Conservation (phyloP, 2,329 filamentous ascomycete species). For the Trichoderma sp. region DNA sequence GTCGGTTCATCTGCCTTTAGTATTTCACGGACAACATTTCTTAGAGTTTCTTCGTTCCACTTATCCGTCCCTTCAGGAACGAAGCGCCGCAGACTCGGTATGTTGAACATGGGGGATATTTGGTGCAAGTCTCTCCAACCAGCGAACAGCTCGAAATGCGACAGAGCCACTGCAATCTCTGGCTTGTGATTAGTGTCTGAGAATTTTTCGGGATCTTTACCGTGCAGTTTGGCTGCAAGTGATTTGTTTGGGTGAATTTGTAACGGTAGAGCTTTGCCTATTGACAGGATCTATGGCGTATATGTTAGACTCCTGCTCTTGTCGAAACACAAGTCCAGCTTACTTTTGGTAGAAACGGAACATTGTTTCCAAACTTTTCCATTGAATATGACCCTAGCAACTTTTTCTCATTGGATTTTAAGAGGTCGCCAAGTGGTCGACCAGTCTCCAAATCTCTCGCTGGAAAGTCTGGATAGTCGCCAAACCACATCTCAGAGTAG, state of each 20-base stretch:
- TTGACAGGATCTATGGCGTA: neutral
- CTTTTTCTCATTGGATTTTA: neutral
- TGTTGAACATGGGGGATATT: neutral
- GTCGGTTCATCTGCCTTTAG: neutral
- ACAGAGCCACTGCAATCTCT: neutral
- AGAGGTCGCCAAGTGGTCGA: neutral
- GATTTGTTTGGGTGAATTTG: slow-evolving; percentile 2
- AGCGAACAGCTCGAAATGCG: neutral
- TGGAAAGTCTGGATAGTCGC: slow-evolving; percentile 1
- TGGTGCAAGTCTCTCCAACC: slow-evolving; percentile 1
- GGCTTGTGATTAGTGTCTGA: slow-evolving; percentile 2
- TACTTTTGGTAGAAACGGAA: slow-evolving; percentile 1
- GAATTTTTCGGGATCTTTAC: neutral
- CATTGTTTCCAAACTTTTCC: neutral
- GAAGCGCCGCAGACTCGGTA: slow-evolving; percentile 1
- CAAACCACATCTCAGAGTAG: slow-evolving; percentile 3
- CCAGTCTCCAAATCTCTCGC: neutral
- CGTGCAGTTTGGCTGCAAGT: neutral
- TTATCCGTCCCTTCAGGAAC: neutral
- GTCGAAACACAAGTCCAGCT: too few relatives aligned
- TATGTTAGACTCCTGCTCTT: neutral
- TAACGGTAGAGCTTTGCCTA: neutral
- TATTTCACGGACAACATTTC: neutral
- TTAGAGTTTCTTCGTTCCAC: neutral
- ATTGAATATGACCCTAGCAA: neutral